A percentile compares a stretch with the other conserved stretches of the same genome.
phyloP scores from a whole-genome alignment of 148 eudicot genomes.

The Polygonum maritimum region DNA sequence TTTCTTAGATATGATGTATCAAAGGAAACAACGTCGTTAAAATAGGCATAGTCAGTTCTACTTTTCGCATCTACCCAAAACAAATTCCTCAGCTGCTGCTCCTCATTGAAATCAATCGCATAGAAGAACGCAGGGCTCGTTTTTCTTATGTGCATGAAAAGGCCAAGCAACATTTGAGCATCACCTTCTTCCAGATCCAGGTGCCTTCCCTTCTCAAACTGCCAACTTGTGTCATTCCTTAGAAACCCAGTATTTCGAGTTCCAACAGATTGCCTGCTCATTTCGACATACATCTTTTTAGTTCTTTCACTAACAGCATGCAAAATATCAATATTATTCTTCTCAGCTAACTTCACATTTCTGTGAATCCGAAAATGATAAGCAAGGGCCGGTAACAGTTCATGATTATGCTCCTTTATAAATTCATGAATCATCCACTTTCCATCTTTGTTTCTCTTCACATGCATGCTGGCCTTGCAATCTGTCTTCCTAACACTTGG shows the following conservation, averaged over 20 bases:
- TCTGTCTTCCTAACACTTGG: constrained; percentile 49
- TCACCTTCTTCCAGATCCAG: constrained; percentile 48
- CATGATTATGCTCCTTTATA: constrained; percentile 61
- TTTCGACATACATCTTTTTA: constrained; percentile 38
- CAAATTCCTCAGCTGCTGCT: constrained; percentile 36
- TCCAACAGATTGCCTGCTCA: constrained; percentile 36
- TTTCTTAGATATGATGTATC: constrained; percentile 36
- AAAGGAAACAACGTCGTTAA: constrained; percentile 37
- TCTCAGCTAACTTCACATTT: constrained; percentile 31
- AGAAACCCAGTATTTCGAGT: constrained; percentile 20
- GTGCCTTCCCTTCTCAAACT: constrained; percentile 26
- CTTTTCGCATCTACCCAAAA: constrained; percentile 55
- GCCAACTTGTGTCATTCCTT: constrained; percentile 17
- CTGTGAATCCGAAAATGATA: constrained; percentile 37
- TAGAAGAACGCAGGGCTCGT: constrained; percentile 38
- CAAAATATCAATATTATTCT: constrained; percentile 32
- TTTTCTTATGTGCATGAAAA: constrained; percentile 38
- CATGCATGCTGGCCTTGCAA: constrained; percentile 82
- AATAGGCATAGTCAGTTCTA: constrained; percentile 39
- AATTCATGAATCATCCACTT: constrained; percentile 53
- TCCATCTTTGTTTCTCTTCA: constrained; percentile 54
- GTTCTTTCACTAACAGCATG: constrained; percentile 41
- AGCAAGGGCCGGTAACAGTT: constrained; percentile 48
- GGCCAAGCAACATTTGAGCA: constrained; percentile 37
- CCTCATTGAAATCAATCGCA: constrained; percentile 38